These are phyloP conservation scores for Linderniella brevidens DNA, from an alignment of 257 asterid genomes.

Conservation along the genomic window DNA sequence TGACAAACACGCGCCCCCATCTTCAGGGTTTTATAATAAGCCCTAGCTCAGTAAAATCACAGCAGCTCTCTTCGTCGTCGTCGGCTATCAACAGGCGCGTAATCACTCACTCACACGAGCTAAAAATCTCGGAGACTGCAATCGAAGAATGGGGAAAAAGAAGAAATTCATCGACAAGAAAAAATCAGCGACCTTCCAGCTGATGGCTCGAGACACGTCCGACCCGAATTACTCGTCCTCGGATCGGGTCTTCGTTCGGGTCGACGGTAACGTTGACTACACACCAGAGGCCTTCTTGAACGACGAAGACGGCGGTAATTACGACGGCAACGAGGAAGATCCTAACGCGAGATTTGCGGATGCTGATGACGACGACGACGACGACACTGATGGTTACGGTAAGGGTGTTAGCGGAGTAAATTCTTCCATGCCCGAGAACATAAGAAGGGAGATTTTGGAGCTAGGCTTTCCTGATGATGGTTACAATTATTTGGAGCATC, in stretches of 20 bases:
- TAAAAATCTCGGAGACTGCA: background rate
- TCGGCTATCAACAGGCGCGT: too few relatives aligned
- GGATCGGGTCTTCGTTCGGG: slow-evolving; percentile 63
- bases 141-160: slow-evolving; percentile 28
- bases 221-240: slow-evolving; percentile 56
- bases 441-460: slow-evolving; percentile 73
- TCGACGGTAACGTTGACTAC: slow-evolving; percentile 43
- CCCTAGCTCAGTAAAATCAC: too few relatives aligned
- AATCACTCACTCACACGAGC: too few relatives aligned
- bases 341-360: slow-evolving; percentile 41
- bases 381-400: slow-evolving; percentile 9
- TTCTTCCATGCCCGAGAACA: slow-evolving; percentile 37
- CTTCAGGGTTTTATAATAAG: too few relatives aligned
- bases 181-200: slow-evolving; percentile 69
- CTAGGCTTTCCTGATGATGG: slow-evolving; percentile 97
- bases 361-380: slow-evolving; percentile 37
- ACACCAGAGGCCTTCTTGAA: slow-evolving; percentile 17
- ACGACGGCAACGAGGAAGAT: slow-evolving; percentile 12
- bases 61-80: too few relatives aligned
- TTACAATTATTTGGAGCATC: slow-evolving; percentile 61
- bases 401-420: slow-evolving; percentile 5
- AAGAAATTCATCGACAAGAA: slow-evolving; percentile 79
- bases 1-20: too few relatives aligned
- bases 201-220: slow-evolving; percentile 75
- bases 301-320: slow-evolving; percentile 6